These are phyloP conservation scores for Ophiocordyceps camponoti-floridani DNA, from an alignment of 2,329 filamentous ascomycete genomes.

Conservation along the genomic window DNA sequence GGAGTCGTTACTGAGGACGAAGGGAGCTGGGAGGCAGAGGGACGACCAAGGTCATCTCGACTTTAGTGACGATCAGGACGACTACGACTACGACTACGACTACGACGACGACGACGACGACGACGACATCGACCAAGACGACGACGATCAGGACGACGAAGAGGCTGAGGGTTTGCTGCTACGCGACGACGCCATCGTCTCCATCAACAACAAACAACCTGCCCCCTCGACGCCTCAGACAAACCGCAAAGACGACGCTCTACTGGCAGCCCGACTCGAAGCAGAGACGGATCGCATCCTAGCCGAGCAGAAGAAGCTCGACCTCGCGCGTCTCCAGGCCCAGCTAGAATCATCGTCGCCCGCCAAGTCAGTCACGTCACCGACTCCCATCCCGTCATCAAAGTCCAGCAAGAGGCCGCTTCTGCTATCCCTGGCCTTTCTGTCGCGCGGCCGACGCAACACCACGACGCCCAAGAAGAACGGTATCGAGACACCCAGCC, in stretches of 20 bases:
- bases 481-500: slow-evolving; percentile 13
- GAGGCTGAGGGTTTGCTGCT: slow-evolving; percentile 1
- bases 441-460: slow-evolving; percentile 24
- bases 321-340: slow-evolving; percentile 25
- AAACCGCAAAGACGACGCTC: slow-evolving; percentile 9
- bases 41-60: not conserved
- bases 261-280: slow-evolving; percentile 22
- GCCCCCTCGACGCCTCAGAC: not conserved
- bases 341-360: slow-evolving; percentile 13
- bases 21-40: too few relatives aligned
- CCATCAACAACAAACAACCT: too few relatives aligned
- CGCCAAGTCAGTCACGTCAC: too few relatives aligned
- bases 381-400: slow-evolving; percentile 4
- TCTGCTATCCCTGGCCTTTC: slow-evolving; percentile 28
- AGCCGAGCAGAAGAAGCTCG: slow-evolving; percentile 29
- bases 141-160: too few relatives aligned
- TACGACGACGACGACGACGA: not conserved
- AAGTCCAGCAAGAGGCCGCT: slow-evolving; percentile 16
- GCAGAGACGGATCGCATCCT: slow-evolving; percentile 29
- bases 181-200: too few relatives aligned
- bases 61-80: not conserved
- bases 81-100: not conserved
- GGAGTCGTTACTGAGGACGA: not conserved
- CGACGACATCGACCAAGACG: too few relatives aligned
- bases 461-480: slow-evolving; percentile 17